Base-by-base conservation (phyloP, 1,284 basidiomycete species). In the Cutaneotrichosporon spelunceum region DNA sequence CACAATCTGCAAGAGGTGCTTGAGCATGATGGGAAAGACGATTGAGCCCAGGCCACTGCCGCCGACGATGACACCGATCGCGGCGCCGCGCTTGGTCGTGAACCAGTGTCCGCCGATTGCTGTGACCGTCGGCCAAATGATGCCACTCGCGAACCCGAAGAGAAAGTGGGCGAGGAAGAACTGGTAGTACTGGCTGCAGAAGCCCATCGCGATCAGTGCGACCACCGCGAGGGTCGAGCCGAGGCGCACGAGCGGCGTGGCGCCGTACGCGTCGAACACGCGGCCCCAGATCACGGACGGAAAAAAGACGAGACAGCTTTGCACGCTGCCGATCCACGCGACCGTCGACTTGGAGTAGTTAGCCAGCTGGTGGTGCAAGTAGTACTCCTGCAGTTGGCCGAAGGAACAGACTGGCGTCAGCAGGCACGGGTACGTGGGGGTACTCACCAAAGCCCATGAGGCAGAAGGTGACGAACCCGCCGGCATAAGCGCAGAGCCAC, bases 31-130 rank as follows among this genome's bases (percentile, higher is more conserved):
- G 13, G 77, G 77, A 59, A 75, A 75, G 56, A 75, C 66, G 26
- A 79, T 70, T 5, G 73, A 72, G 13, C 73, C 74, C 10, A 76
- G 58, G 9, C 77, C 77, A 42, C 69, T 72, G 11, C 77, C 77
- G 56, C 71, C 71, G 6, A 73, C 70, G n/a, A 77, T 74, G 57
- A 77, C 64, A 3, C 73, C 77, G n/a, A 75, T 71, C 2, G 77
- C 76, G 4, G 70, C 73, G 6, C 71, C 68, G 27, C 76, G 65
- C 42, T 62, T 66, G 19, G 68, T 67, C 59, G 74, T 60, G 63
- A 78, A 78, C 77, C 77, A 78, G 50, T 77, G 75, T 2, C 73
- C 72, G 4, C 68, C 69, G 13, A 75, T 70, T 9, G 75, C 73
- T 1, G 73, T 76, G 1, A 72, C 68, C 0, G 74, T 72, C 0